Evolutionary conservation across 495 filamentous ascomycete species (phyloP), one percentile per base, ranked within the genome.

Genomic region (Daldinia grandis): DNA sequence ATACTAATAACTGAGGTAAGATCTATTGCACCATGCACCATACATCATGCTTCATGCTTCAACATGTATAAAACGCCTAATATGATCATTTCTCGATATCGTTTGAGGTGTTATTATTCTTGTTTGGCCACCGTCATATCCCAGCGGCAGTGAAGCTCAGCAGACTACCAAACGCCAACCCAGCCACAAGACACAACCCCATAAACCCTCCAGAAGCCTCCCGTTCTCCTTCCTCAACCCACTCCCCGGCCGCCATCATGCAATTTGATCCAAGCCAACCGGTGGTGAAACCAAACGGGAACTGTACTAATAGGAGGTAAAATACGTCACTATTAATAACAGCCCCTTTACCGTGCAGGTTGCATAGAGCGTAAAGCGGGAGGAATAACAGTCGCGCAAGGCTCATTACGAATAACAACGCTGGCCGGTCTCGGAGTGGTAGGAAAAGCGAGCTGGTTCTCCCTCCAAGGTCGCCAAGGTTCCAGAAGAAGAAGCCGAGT

Each of bases 131-230:
- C 37, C 25, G 21, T 78, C 62, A 85, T 54, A 84, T 72, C 8
- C 84, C 84, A 24, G 87, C 85, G 69, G 86, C 89, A 27, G 87
- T 80, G 79, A 98, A 99, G 78, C 95, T 98, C 79, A 94, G 77
- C 74, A 98, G 80, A 83, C 94, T 98, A 14, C 95, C 95, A 47
- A 86, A 87, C 4, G 92, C 87, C 80, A 98, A 78, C 1, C 95
- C 95, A 24, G 84, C 90, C 28, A 97, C 92, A 38, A 98, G 84
- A 80, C 90, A 92, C 72, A 97, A 75, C 8, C 92, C 92, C 95
- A 99, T 98, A 71, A 98, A 98, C 6, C 92, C 93, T 35, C 95
- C 95, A 7, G 93, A 89, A 17, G 93, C 93, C 81, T 97, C 93
- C 28, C 90, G 85, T 80, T 98, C 95, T 2, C 88, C 87, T 5